These are phyloP conservation scores for Botrytis squamosa DNA, from an alignment of 2,329 filamentous ascomycete genomes.

Conservation along the genomic window DNA sequence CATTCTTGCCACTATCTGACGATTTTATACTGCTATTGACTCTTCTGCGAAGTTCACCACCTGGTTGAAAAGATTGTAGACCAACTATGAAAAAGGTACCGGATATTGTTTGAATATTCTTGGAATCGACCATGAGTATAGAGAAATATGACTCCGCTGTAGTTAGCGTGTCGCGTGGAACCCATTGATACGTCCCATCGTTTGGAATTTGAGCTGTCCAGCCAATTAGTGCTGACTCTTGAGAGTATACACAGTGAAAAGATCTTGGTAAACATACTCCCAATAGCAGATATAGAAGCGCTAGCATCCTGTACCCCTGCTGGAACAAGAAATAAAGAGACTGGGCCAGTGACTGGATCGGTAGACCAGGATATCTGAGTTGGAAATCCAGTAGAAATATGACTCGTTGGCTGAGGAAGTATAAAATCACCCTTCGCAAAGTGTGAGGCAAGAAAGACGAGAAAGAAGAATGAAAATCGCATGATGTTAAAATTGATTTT, in stretches of 20 bases:
- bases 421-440: background rate
- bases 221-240: background rate
- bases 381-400: background rate
- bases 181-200: background rate
- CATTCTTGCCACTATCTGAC: background rate
- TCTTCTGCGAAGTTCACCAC: background rate
- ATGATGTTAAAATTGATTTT: background rate
- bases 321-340: constrained; percentile 17
- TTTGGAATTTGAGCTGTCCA: constrained; percentile 6
- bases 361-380: background rate
- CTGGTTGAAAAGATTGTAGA: background rate
- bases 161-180: background rate
- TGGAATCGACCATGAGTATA: constrained; percentile 9
- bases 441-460: background rate
- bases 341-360: background rate
- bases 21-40: background rate
- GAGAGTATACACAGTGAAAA: background rate
- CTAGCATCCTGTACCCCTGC: background rate
- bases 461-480: background rate
- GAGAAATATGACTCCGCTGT: background rate
- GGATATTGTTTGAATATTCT: background rate
- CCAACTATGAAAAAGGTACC: background rate
- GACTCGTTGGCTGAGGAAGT: background rate
- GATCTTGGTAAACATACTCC: background rate
- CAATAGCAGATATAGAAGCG: background rate